Evolutionary conservation across 176 grass and related monocot species (phyloP).

Genomic region (Rhynchospora breviuscula): DNA sequence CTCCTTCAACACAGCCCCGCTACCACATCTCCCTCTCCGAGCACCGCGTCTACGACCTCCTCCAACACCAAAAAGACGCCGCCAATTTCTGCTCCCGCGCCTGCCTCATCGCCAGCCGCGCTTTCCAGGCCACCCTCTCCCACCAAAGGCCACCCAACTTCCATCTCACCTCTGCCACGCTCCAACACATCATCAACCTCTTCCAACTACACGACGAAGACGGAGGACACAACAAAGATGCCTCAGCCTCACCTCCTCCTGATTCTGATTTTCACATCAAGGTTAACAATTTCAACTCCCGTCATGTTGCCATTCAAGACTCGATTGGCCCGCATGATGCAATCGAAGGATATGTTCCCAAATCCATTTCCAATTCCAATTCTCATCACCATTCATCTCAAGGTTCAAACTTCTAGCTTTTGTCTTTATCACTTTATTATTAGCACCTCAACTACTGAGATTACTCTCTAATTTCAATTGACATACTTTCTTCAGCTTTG

Average conservation of each 20-base stretch:
- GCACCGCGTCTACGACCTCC: slow-evolving; percentile 88
- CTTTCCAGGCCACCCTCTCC: slow-evolving; percentile 35
- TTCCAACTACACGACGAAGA: slow-evolving; percentile 11
- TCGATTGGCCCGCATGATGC: slow-evolving; percentile 67
- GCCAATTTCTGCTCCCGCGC: slow-evolving; percentile 68
- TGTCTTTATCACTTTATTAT: too few species aligned
- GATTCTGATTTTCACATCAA: too few species aligned
- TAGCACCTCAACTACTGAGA: too few species aligned
- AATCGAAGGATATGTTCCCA: slow-evolving; percentile 81
- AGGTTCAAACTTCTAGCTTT: too few species aligned
- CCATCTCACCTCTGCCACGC: slow-evolving; percentile 7
- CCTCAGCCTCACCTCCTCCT: too few species aligned
- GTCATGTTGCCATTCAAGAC: slow-evolving; percentile 35
- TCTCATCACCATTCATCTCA: background rate
- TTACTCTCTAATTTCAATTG: too few species aligned
- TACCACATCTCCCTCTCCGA: slow-evolving; percentile 73
- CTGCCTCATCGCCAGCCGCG: slow-evolving; percentile 53
- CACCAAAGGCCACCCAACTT: slow-evolving; percentile 29
- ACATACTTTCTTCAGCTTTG: slow-evolving; percentile 37
- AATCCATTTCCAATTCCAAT: slow-evolving; percentile 7
- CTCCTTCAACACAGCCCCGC: background rate
- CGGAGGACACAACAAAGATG: too few species aligned
- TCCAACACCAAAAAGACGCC: slow-evolving; percentile 34
- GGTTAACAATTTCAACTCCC: too few species aligned
- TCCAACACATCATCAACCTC: slow-evolving; percentile 32